Evolutionary conservation across 192 early-diverging fungal genomes (phyloP), one percentile per base, ranked within the genome.

Genomic region (Thoreauomyces humboldtii): DNA sequence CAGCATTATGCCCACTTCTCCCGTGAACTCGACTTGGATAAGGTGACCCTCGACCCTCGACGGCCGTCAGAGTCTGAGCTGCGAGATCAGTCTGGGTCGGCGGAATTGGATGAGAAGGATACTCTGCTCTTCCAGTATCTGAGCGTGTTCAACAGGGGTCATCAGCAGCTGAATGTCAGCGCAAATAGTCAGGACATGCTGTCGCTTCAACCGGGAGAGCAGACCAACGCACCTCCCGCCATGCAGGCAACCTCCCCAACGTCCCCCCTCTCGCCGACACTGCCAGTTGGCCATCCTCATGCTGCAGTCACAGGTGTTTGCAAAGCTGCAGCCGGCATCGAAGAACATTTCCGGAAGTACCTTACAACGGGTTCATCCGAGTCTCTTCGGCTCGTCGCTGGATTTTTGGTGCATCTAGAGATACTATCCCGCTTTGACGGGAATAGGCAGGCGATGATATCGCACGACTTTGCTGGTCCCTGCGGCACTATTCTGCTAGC

Each of bases 351-450:
- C 15, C 4, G 15, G 17, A 29, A 15, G 50, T 52, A 29, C 29
- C 15, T 29, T 6, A 52, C 50, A 6, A 29, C 2, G 50, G 50
- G 27, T 9, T 19, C 47, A 7, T 14, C 50, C 3, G 50, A 6
- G 27, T 25, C 50, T 14, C 2, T 15, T 25, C 17, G 15, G 50
- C 50, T 76, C 47, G 9, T 70, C 21, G 33, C 53, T 28, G 36
- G 15, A 27, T 28, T 63, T 31, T 22, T 73, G 9, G 4, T 22
- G 1, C 69, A 67, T 38, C 27, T 77, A 14, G 76, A 77, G 31
- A 69, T 74, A 22, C 44, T 77, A 4, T 14, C 76, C 25, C 62
- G 71, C 21, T 72, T 55, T 37, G 63, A 65, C 7, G 63, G 64
- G 21, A 66, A 77, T 37, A 25, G 54, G 48, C 69, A 74, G 36